A percentile compares a stretch with the other conserved stretches of the same genome.
These are phyloP conservation scores for Sporothrix mexicana DNA, from an alignment of 2,329 filamentous ascomycete species.

Conservation along the genomic window DNA sequence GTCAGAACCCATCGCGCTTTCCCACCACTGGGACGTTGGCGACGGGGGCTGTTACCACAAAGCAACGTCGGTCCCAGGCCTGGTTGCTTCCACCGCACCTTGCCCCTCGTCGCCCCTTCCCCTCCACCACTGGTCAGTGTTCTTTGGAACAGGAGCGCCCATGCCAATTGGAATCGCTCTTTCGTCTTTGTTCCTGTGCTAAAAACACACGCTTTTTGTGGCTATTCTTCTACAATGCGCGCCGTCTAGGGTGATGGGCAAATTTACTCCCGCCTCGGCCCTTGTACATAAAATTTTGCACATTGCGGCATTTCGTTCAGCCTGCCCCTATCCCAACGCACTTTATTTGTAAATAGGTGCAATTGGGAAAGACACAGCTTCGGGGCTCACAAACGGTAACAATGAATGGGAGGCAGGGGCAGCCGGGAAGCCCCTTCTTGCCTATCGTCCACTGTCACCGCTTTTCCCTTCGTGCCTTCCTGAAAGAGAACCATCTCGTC, in stretches of 20 bases:
- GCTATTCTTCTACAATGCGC: background rate
- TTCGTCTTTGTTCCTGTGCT: background rate
- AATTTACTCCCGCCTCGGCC: background rate
- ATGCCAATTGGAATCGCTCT: background rate
- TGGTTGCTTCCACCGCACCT: slow-evolving; percentile 10
- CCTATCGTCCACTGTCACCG: slow-evolving; percentile 19
- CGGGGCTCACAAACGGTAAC: background rate
- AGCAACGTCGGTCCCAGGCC: slow-evolving; percentile 6
- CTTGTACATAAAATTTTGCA: slow-evolving; percentile 1
- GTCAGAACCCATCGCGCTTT: background rate
- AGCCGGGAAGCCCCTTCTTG: background rate
- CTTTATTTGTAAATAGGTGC: background rate
- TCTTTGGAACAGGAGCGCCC: slow-evolving; percentile 5
- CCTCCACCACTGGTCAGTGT: slow-evolving; percentile 18
- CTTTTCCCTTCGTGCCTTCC: slow-evolving; percentile 29
- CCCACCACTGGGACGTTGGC: background rate
- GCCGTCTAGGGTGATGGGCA: background rate
- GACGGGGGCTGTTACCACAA: no score
- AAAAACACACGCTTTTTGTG: background rate
- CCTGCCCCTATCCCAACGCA: background rate
- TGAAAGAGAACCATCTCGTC: slow-evolving; percentile 22
- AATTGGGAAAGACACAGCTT: background rate
- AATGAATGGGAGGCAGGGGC: slow-evolving; percentile 5
- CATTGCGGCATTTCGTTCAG: background rate
- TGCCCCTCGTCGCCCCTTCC: slow-evolving; percentile 9